Evolutionary conservation across 164 flowering plant genomes (phyloP), one percentile per base, ranked within the genome.

Genomic region (Umbilicus rupestris): DNA sequence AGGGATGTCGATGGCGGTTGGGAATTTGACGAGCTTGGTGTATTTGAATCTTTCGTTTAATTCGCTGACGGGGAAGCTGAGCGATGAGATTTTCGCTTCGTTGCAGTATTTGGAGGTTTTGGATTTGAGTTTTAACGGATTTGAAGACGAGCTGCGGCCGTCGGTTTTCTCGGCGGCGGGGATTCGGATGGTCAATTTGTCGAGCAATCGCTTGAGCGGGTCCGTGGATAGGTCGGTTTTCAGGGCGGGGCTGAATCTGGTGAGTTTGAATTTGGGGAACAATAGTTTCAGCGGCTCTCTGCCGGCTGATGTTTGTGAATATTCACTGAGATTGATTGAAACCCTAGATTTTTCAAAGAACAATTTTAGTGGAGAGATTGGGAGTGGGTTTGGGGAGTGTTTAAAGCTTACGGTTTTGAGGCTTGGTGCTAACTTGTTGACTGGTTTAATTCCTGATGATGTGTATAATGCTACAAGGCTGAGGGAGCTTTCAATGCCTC

Each of bases 321-420:
- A 19, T 33, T 50, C 33, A 14, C 70, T 73, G n/a, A 20, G 47
- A 31, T 17, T 64, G 16, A n/a, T 80, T 66, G 64, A 35, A 11
- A 26, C 65, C 15, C 66, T 84, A 63, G 92, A 87, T 73, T 78
- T 84, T 76, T 82, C 92, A 47, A 20, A 7, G 71, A 85, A 85
- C 47, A 39, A 76, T n/a, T 78, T 87, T 59, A 39, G 19, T n/a
- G 84, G 85, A 31, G 15, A 52, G 33, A 73, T 87, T 67, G 73
- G 79, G 3, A 30, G 24, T 19, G 88, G 82, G 16, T 14, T 84
- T 3, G 82, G 84, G 1, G 31, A 39, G 7, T 87, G 92, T 65
- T 71, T 77, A 14, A 69, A 65, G 52, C 76, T 87, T 66, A 47
- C 74, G 73, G 39, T 69, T 9, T 69, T 87, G 33, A 64, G 78